A percentile compares a stretch with the other conserved stretches of the same genome.
phyloP scores from a whole-genome alignment of 129 eudicot genomes.

The Saussurea involucrata region DNA sequence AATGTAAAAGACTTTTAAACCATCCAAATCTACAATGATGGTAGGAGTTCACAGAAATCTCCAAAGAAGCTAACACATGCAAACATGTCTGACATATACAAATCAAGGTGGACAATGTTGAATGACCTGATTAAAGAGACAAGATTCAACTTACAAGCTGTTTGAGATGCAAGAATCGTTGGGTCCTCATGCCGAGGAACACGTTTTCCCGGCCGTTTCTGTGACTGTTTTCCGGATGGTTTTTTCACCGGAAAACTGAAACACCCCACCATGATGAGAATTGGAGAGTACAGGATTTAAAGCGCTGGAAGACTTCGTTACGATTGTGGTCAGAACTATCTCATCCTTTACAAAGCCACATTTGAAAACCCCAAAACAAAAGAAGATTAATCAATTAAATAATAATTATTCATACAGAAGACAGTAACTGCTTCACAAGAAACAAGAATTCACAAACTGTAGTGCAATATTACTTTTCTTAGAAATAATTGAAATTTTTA shows the following conservation, averaged over 20 bases:
- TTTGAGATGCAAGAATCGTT: conserved; percentile 66
- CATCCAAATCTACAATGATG: too few relatives aligned
- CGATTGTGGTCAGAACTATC: not conserved
- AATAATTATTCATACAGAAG: not conserved
- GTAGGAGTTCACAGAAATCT: too few relatives aligned
- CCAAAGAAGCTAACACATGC: not conserved
- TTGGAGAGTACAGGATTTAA: conserved; percentile 18
- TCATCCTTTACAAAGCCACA: not conserved
- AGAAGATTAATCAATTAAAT: not conserved
- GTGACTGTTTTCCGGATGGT: conserved; percentile 10
- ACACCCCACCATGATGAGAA: conserved; percentile 59
- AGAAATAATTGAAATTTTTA: not conserved
- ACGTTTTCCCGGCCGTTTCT: not conserved
- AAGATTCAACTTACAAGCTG: conserved; percentile 64
- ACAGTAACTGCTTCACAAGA: too few relatives aligned
- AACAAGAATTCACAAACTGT: not conserved
- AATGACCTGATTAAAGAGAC: not conserved
- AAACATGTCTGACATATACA: not conserved
- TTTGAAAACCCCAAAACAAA: not conserved
- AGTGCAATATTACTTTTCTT: not conserved
- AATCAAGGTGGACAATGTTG: not conserved
- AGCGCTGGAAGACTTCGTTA: not conserved
- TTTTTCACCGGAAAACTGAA: conserved; percentile 47
- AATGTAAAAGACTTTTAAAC: not conserved
- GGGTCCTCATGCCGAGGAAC: conserved; percentile 66